phyloP scores from a whole-genome alignment of 108 stramenopile species.

The Parmales sp. region DNA sequence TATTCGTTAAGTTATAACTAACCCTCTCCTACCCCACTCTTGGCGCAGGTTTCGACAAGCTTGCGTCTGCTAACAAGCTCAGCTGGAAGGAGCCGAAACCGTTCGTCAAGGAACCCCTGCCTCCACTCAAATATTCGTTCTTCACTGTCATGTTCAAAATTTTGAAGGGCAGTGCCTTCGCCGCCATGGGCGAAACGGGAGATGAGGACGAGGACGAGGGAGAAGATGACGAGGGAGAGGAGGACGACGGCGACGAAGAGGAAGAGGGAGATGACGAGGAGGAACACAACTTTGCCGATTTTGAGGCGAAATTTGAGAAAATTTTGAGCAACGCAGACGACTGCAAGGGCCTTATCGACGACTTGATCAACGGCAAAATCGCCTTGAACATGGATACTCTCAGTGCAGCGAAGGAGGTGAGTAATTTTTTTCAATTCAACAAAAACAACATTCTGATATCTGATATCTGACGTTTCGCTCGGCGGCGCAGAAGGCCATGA shows the following conservation, averaged over 20 bases:
- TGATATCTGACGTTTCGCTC: too few species aligned
- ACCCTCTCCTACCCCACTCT: too few species aligned
- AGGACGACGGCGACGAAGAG: background rate
- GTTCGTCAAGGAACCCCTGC: background rate
- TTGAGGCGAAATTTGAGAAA: background rate
- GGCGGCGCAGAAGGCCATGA: background rate
- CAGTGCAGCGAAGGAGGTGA: too few species aligned
- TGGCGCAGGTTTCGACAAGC: too few species aligned
- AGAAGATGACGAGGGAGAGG: background rate
- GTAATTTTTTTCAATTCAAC: too few species aligned
- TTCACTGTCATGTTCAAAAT: background rate
- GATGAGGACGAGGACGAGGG: background rate
- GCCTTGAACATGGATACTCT: background rate
- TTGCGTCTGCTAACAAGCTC: too few species aligned
- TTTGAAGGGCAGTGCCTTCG: background rate
- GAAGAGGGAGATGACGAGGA: slow-evolving; percentile 1
- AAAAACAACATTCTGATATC: too few species aligned
- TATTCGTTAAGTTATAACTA: background rate
- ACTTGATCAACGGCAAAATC: background rate
- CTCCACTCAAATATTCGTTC: background rate
- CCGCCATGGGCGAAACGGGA: background rate
- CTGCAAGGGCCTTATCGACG: background rate
- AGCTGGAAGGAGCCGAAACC: slow-evolving; percentile 1
- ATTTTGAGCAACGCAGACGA: background rate
- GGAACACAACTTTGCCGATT: background rate